phyloP scores from a whole-genome alignment of 2,329 filamentous ascomycete genomes.

The Taxawa tesnikishii region DNA sequence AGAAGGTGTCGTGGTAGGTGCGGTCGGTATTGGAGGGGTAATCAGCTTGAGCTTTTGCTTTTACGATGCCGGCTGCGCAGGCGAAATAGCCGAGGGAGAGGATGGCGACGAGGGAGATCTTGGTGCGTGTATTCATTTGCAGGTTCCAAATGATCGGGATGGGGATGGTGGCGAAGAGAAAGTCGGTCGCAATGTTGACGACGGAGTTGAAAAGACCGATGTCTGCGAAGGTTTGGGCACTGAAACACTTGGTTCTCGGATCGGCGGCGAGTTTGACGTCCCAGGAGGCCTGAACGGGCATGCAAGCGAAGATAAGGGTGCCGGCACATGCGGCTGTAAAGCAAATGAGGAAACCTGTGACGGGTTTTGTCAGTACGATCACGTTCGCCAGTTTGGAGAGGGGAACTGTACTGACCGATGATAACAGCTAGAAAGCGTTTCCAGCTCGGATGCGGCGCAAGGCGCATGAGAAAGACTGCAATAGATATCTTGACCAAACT shows the following conservation, averaged over 20 bases:
- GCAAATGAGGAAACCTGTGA: constrained; percentile 27
- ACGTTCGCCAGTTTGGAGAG: not conserved
- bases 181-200: constrained; percentile 27
- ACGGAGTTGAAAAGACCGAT: constrained; percentile 34
- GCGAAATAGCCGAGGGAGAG: constrained; percentile 28
- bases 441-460: constrained; percentile 27
- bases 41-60: constrained; percentile 24
- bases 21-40: constrained; percentile 23
- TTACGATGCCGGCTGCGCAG: constrained; percentile 29
- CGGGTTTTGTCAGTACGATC: constrained; percentile 9
- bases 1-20: constrained; percentile 26
- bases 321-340: constrained; percentile 31
- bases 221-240: constrained; percentile 24
- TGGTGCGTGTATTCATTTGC: constrained; percentile 29
- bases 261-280: constrained; percentile 15
- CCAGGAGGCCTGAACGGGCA: constrained; percentile 34
- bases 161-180: constrained; percentile 28
- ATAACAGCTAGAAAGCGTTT: constrained; percentile 28
- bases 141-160: constrained; percentile 31
- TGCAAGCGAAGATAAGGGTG: constrained; percentile 37
- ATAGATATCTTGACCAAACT: constrained; percentile 37
- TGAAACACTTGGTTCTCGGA: constrained; percentile 35
- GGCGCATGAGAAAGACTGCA: constrained; percentile 31
- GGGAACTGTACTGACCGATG: constrained; percentile 24
- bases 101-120: constrained; percentile 24